Base-by-base conservation (phyloP, 495 filamentous ascomycete genomes). In the Chaetomium fimeti region DNA sequence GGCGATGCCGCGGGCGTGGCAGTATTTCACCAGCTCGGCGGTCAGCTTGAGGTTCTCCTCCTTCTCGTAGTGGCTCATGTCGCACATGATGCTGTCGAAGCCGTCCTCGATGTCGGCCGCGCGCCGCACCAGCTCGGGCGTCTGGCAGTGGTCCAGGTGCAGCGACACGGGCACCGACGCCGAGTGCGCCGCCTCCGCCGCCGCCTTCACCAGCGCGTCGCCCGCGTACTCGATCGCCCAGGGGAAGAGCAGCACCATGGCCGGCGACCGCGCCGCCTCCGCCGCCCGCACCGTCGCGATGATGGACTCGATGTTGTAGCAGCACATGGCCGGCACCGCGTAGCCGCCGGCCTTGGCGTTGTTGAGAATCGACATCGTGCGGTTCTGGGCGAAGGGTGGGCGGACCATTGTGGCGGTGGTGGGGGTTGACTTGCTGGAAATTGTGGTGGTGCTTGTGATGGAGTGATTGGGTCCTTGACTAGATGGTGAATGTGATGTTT, bases 251-350 rank as follows among this genome's bases (percentile, higher is more conserved):
- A 90, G 87, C 70, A 95, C 85, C 85, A 92, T 91, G 62, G 88
- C 86, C 0, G 91, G 89, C 0, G 89, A 90, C 60, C 78, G 77
- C 57, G 90, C 88, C 32, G 83, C 80, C 76, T 91, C 89, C 61
- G 91, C 91, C 5, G 90, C 91, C 68, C 83, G 85, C 61, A 95
- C 87, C 1, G 87, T 87, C 27, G 89, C 91, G 54, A 92, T 83
- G 75, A 93, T 89, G 69, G 86, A 87, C 79, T 93, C 90, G 71
- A 91, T 82, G 80, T 93, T 93, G 85, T 95, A 95, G 81, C 85
- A 89, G 78, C 88, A 91, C 85, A 91, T 89, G 65, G 84, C 88
- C 2, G 89, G 85, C 22, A 92, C 82, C 68, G 83, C 89, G 76
- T 91, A 92, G 27, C 86, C 80, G 69, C 84, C 83, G 18, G 79